Percentiles rank a stretch among this genome's conserved stretches.
phyloP scores from a whole-genome alignment of 2,329 filamentous ascomycete genomes.

The Cadophora gregata region DNA sequence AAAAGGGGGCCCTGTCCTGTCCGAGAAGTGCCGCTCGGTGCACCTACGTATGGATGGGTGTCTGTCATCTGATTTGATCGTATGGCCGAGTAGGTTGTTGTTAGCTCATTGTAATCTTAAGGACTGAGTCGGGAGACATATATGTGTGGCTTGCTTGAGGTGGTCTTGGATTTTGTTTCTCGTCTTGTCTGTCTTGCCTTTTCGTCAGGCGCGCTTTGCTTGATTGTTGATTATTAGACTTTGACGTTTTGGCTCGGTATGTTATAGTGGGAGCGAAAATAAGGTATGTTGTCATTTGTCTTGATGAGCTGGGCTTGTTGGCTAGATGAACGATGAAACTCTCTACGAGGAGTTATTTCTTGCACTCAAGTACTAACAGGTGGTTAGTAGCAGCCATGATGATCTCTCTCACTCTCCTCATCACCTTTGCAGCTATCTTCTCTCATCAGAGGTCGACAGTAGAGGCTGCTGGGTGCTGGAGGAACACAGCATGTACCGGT shows the following conservation, averaged over 20 bases:
- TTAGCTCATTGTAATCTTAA: constrained; percentile 21
- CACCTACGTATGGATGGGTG: neutral
- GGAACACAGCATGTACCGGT: constrained; percentile 58
- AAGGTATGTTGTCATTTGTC: constrained; percentile 16
- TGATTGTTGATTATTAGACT: neutral
- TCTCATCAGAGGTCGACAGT: constrained; percentile 15
- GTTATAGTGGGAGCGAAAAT: constrained; percentile 21
- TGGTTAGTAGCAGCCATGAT: constrained; percentile 18
- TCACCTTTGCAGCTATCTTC: constrained; percentile 18
- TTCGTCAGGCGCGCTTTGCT: constrained; percentile 17
- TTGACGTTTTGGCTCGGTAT: constrained; percentile 6
- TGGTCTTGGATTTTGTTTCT: constrained; percentile 19
- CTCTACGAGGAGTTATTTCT: neutral
- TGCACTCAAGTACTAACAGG: neutral
- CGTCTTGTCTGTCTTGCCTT: constrained; percentile 11
- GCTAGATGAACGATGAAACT: neutral
- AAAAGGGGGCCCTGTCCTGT: neutral
- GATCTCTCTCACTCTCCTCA: constrained; percentile 17
- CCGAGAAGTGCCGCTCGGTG: neutral
- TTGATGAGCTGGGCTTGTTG: neutral
- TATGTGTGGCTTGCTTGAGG: constrained; percentile 9
- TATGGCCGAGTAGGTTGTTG: constrained; percentile 5
- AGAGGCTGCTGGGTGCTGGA: constrained; percentile 55
- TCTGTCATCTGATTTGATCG: constrained; percentile 17
- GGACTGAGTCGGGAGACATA: constrained; percentile 20